Base-by-base conservation (phyloP, 2,329 filamentous ascomycete species). In the Pseudopithomyces maydicus region DNA sequence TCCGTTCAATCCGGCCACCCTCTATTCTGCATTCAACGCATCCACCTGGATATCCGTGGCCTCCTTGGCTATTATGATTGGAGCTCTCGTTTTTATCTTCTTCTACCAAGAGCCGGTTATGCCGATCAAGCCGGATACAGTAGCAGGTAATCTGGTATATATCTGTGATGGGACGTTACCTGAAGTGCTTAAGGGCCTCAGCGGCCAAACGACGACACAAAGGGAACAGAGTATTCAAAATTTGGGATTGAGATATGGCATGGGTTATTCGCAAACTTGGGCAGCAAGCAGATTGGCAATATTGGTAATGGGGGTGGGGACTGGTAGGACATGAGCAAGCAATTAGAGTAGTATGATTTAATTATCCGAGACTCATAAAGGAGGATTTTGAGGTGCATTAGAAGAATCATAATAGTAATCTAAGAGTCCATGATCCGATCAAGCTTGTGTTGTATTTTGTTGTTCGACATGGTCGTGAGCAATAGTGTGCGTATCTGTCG, bases 31-130 rank as follows among this genome's bases (percentile, higher is more conserved):
- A 22, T 59, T 54, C 41, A 22, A 38, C n/a, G 35, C 44, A 17
- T 59, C 57, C 4, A 50, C 43, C 2, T 59, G 57, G 57, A 44
- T 54, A 7, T 45, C 48, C n/a, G 41, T 59, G 17, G 20, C 36
- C 17, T 52, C 54, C 33, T 29, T 59, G 7, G 2, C 20, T 2
- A 19, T 51, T 14, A 59, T 59, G 57, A 20, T 56, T 14, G 6
- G 33, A 15, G 36, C 50, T 33, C 54, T 54, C 6, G 2, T 43
- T 4, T 14, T 52, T 1, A 19, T 59, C 10, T 59, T 51, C 49
- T 56, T 59, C 26, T 52, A 54, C 35, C 14, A 1, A 2, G 48
- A 51, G 50, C 57, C 57, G 2, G 42, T 46, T 12, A 43, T 59
- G 17, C 54, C 57, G 7, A 14, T 56, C 19, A 52, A 52, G 39